Evolutionary conservation across 1,139 yeast genomes (phyloP).

Genomic region (Candida sojae): DNA sequence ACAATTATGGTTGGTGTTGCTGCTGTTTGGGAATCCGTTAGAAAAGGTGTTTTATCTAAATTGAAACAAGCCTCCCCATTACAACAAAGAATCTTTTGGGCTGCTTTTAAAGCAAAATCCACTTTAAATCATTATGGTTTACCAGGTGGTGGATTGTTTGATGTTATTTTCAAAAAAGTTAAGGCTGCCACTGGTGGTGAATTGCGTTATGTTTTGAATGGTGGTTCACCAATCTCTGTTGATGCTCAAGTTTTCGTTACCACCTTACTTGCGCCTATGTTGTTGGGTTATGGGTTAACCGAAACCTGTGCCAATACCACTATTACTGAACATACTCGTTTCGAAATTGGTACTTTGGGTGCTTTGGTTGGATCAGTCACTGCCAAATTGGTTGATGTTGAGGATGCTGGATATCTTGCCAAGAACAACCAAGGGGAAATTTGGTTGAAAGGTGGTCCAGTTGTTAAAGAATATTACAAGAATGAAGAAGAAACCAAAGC

Average conservation of each 20-base stretch:
- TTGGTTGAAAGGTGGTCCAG: slow-evolving; percentile 72
- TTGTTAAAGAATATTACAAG: slow-evolving; percentile 76
- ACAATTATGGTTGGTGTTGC: slow-evolving; percentile 98
- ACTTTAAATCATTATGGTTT: slow-evolving; percentile 61
- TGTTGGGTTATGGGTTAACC: slow-evolving; percentile 95
- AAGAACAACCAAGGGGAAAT: slow-evolving; percentile 94
- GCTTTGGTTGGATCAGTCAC: slow-evolving; percentile 81
- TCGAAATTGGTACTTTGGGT: slow-evolving; percentile 80
- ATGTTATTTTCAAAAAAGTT: slow-evolving; percentile 79
- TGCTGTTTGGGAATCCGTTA: slow-evolving; percentile 96
- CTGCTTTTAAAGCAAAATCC: slow-evolving; percentile 74
- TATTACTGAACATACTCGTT: slow-evolving; percentile 62
- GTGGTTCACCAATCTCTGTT: slow-evolving; percentile 88
- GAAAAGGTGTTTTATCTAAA: slow-evolving; percentile 87
- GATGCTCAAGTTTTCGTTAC: slow-evolving; percentile 87
- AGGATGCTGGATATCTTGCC: slow-evolving; percentile 90
- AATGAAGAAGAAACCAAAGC: slow-evolving; percentile 79
- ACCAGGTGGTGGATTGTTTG: slow-evolving; percentile 69
- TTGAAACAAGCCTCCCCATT: slow-evolving; percentile 65
- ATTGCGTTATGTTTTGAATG: slow-evolving; percentile 72
- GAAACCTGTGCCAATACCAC: slow-evolving; percentile 93
- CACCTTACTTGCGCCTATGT: slow-evolving; percentile 80
- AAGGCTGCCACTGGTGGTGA: slow-evolving; percentile 96
- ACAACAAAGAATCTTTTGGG: slow-evolving; percentile 86
- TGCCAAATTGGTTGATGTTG: slow-evolving; percentile 86